Evolutionary conservation across 2,329 filamentous ascomycete species (phyloP), one percentile per base, ranked within the genome.

Genomic region (Tolypocladium tundrense): DNA sequence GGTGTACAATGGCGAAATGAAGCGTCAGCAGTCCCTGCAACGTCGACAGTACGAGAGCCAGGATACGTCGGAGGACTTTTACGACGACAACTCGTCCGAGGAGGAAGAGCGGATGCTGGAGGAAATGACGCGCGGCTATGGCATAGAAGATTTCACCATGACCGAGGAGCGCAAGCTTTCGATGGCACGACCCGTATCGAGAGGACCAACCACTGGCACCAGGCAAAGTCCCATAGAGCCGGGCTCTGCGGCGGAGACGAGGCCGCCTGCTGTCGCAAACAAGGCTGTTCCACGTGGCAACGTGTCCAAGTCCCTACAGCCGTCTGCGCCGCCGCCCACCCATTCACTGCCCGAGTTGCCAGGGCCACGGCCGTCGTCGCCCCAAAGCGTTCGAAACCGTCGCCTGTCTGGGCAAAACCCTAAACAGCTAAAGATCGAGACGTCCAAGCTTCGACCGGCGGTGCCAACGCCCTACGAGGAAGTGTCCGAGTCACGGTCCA

Each of bases 401-500:
- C 83, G 92, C 61, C 75, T 96, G 39, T 96, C 92, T 4, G 89
- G 88, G 9, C 87, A 90, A 65, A 90, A 90, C 65, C 76, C 83
- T 16, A 92, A 89, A 69, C 88, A 92, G 66, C 77, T 97, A 55
- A 96, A 91, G 73, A 97, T 97, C 58, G 90, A 97, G 71, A 97
- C 91, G 0, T 63, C 67, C 1, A 72, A 69, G 31, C 64, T 71
- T 8, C 63, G 59, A n/a, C 61, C 65, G 21, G 63, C 68, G 3
- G 57, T 67, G 3, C 57, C 66, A 9, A 37, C 60, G 9, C 31
- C 59, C n/a, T 51, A 45, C 33, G 53, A 61, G 41, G 60, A 54
- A n/a, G 27, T 31, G 31, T 40, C 53, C 16, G 55, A 53, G 8
- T 37, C 48, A 7, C 43, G 42, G 40, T 51, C 48, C 6, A 54